phyloP scores from a whole-genome alignment of 352 stramenopile genomes.

The Phytophthora uliginosa region DNA sequence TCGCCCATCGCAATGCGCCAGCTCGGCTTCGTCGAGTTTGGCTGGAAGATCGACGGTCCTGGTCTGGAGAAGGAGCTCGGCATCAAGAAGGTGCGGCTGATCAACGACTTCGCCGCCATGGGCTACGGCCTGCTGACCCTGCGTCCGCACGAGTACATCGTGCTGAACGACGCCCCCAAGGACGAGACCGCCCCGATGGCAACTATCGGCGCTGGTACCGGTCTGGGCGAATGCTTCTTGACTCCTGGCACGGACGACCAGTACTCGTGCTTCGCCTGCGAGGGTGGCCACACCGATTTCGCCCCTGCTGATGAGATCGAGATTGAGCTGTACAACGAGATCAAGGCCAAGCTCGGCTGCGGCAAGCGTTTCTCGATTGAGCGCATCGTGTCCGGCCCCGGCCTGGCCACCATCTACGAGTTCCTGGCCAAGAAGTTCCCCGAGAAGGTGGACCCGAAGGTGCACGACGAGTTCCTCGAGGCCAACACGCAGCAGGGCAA shows the following conservation, averaged over 20 bases:
- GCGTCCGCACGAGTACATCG: slow-evolving; percentile 90
- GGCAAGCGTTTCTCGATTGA: slow-evolving; percentile 94
- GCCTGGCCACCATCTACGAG: slow-evolving; percentile 96
- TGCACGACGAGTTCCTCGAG: slow-evolving; percentile 73
- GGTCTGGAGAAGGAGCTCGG: slow-evolving; percentile 74
- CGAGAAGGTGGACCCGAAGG: slow-evolving; percentile 75
- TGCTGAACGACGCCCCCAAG: slow-evolving; percentile 78
- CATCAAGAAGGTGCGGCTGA: slow-evolving; percentile 92
- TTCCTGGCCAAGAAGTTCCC: slow-evolving; percentile 94
- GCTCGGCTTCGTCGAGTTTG: slow-evolving; percentile 47
- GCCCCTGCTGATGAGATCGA: slow-evolving; percentile 88
- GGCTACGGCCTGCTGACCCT: slow-evolving; percentile 98
- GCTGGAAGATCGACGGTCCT: slow-evolving; percentile 90
- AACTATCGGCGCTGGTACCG: slow-evolving; percentile 96
- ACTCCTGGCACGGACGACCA: slow-evolving; percentile 79
- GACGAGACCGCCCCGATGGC: slow-evolving; percentile 91
- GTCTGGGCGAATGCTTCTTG: slow-evolving; percentile 96
- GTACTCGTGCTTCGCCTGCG: slow-evolving; percentile 93
- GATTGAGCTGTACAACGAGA: slow-evolving; percentile 81
- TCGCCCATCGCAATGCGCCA: no score
- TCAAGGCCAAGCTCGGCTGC: slow-evolving; percentile 78
- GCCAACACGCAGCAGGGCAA: slow-evolving; percentile 70
- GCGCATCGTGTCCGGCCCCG: slow-evolving; percentile 94
- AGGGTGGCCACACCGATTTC: slow-evolving; percentile 96
- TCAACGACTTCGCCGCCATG: slow-evolving; percentile 98